Evolutionary conservation across 2,329 filamentous ascomycete species (phyloP).

Genomic region (Aspergillus udagawae): DNA sequence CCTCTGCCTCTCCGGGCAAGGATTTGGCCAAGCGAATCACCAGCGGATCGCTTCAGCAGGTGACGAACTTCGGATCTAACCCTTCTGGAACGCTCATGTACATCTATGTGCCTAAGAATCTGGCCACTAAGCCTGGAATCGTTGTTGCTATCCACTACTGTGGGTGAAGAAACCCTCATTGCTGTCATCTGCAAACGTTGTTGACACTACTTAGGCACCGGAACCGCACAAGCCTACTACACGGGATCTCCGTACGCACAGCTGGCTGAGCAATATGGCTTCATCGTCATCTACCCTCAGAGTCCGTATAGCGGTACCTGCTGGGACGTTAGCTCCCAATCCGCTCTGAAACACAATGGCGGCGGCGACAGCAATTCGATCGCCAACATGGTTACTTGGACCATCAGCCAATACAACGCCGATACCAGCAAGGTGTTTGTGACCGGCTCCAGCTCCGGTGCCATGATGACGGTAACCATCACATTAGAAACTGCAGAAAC

Average conservation of each 20-base stretch:
- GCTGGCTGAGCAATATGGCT: slow-evolving; percentile 41
- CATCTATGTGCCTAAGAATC: background rate
- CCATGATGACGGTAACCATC: slow-evolving; percentile 18
- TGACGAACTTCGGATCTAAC: background rate
- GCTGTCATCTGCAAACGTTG: no score
- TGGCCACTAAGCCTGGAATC: background rate
- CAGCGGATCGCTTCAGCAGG: background rate
- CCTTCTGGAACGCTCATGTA: background rate
- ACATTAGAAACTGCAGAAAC: background rate
- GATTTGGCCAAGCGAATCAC: background rate
- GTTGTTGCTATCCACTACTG: background rate
- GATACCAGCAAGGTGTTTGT: slow-evolving; percentile 25
- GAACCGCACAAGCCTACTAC: slow-evolving; percentile 39
- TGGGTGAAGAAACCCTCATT: background rate
- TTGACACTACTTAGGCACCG: background rate
- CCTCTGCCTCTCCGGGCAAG: background rate
- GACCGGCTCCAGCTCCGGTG: slow-evolving; percentile 15
- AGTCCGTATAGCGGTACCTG: slow-evolving; percentile 52
- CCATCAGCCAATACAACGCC: slow-evolving; percentile 29
- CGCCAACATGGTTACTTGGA: slow-evolving; percentile 38
- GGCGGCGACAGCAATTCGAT: slow-evolving; percentile 40
- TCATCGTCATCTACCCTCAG: slow-evolving; percentile 54
- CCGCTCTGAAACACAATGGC: slow-evolving; percentile 29
- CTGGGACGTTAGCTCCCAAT: slow-evolving; percentile 55
- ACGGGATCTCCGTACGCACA: slow-evolving; percentile 50